Evolutionary conservation across 1,284 basidiomycete genomes (phyloP).

Genomic region (Ustilago hordei): DNA sequence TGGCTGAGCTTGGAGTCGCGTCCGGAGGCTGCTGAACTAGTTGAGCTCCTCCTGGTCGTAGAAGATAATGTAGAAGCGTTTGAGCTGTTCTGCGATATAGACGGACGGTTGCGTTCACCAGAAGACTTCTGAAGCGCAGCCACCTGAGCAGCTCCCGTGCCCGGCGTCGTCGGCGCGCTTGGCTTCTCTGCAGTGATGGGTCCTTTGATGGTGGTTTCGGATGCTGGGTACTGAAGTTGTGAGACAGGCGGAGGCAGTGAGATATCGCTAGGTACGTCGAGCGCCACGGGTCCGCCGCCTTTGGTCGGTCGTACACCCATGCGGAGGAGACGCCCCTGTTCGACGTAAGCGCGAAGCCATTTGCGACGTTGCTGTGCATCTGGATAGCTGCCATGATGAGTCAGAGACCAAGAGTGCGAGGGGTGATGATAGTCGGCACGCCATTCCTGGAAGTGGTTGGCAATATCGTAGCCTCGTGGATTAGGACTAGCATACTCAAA

Average conservation of each 20-base stretch:
- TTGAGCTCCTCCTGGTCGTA: conserved; percentile 3
- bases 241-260: conserved; percentile 49
- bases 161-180: conserved; percentile 38
- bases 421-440: conserved; percentile 63
- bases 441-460: conserved; percentile 68
- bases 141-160: conserved; percentile 42
- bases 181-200: conserved; percentile 40
- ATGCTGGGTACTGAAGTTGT: conserved; percentile 26
- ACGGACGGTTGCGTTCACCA: conserved; percentile 32
- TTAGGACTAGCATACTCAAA: conserved; percentile 66
- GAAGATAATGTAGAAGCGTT: conserved; percentile 13
- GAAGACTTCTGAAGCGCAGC: conserved; percentile 45
- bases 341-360: conserved; percentile 67
- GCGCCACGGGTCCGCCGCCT: conserved; percentile 19
- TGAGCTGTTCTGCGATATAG: conserved; percentile 29
- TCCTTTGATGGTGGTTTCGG: conserved; percentile 27
- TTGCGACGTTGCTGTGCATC: conserved; percentile 55
- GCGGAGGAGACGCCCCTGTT: conserved; percentile 62
- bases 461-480: conserved; percentile 65
- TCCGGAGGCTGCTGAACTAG: conserved; percentile 5
- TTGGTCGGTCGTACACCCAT: conserved; percentile 50
- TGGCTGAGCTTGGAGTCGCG: neutral
- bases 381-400: conserved; percentile 61
- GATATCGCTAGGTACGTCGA: conserved; percentile 46
- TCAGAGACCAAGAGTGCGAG: conserved; percentile 58